Percentiles rank a stretch among this genome's conserved stretches.
Evolutionary conservation across 495 filamentous ascomycete species (phyloP).

Genomic region (Recurvomyces mirabilis): DNA sequence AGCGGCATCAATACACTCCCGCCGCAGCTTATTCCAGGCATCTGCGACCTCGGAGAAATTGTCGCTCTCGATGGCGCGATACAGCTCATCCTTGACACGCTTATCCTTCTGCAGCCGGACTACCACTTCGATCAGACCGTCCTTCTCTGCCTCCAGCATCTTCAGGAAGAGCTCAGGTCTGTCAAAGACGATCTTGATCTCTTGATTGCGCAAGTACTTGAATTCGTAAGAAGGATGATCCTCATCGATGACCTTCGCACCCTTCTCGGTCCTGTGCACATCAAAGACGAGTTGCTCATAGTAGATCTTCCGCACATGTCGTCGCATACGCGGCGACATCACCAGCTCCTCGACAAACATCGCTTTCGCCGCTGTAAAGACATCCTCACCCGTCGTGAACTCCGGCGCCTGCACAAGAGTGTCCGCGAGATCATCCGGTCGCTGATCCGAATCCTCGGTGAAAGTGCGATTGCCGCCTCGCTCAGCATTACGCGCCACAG

Average conservation of each 20-base stretch:
- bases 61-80: conserved; percentile 77
- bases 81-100: conserved; percentile 60
- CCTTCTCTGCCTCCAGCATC: conserved; percentile 94
- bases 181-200: conserved; percentile 57
- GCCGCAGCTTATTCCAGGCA: conserved; percentile 80
- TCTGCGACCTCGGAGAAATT: conserved; percentile 92
- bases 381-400: conserved; percentile 63
- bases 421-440: conserved; percentile 72
- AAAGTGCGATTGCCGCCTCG: conserved; percentile 65
- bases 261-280: conserved; percentile 85
- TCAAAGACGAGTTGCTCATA: conserved; percentile 74
- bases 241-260: conserved; percentile 86
- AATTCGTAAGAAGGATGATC: conserved; percentile 95
- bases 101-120: conserved; percentile 64
- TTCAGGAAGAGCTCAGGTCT: conserved; percentile 80
- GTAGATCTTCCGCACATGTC: conserved; percentile 67
- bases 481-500: conserved; percentile 73
- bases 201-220: conserved; percentile 87
- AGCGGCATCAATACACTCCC: conserved; percentile 72
- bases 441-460: conserved; percentile 65
- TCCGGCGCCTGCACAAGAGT: conserved; percentile 47
- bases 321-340: conserved; percentile 80
- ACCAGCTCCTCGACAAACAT: conserved; percentile 89
- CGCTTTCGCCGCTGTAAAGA: conserved; percentile 63
- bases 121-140: conserved; percentile 76